Conservation (phyloP, 257 asterid species). For the Orobanche coerulescens region DNA sequence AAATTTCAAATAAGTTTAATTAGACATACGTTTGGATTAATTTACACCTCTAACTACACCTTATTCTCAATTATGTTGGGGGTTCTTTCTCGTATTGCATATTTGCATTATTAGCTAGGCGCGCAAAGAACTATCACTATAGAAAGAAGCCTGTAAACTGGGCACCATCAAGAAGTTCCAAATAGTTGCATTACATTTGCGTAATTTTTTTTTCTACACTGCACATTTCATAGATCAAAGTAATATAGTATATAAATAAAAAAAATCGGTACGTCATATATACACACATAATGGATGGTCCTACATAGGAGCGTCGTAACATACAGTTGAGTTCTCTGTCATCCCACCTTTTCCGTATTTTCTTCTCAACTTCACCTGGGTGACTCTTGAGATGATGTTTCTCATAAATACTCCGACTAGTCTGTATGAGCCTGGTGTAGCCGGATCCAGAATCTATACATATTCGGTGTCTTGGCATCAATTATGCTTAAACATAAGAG, state of each 20-base stretch:
- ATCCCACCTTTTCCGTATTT: too few relatives aligned
- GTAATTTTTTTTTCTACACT: not conserved
- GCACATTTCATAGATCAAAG: not conserved
- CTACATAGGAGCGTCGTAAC: not conserved
- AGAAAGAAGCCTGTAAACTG: too few relatives aligned
- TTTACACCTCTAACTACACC: too few relatives aligned
- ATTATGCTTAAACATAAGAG: not conserved
- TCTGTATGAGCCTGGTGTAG: not conserved
- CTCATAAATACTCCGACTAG: not conserved
- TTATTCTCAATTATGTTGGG: too few relatives aligned
- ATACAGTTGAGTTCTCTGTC: not conserved
- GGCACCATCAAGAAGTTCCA: not conserved
- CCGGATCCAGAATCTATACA: not conserved
- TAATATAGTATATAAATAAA: not conserved
- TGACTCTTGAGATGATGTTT: not conserved
- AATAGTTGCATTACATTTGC: not conserved
- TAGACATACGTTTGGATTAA: too few relatives aligned
- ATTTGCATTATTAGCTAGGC: too few relatives aligned
- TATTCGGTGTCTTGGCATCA: conserved; percentile 1
- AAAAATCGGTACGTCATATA: not conserved
- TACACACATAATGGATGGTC: conserved; percentile 1
- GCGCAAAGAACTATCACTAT: too few relatives aligned
- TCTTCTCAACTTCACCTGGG: not conserved
- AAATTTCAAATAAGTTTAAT: too few relatives aligned
- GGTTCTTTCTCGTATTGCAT: too few relatives aligned